phyloP scores from a whole-genome alignment of 495 filamentous ascomycete genomes.

The Aspergillus incahuasiensis region DNA sequence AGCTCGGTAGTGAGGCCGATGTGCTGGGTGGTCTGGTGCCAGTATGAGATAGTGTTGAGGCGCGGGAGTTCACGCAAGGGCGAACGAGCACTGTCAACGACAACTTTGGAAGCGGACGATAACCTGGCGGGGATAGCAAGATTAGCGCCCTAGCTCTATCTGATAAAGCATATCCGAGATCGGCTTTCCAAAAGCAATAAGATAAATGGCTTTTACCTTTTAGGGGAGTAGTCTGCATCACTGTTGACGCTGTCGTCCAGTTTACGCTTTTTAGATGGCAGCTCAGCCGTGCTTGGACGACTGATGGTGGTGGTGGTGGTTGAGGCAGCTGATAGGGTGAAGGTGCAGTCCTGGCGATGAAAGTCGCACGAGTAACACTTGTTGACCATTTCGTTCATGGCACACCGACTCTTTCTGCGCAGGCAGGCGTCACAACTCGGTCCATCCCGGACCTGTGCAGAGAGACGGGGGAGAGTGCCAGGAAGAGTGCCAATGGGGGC shows the following conservation, averaged over 20 bases:
- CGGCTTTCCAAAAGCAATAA: slow-evolving; percentile 9
- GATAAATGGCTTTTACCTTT: slow-evolving; percentile 37
- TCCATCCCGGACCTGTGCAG: slow-evolving; percentile 41
- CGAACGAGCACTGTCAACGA: slow-evolving; percentile 24
- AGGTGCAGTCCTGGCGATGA: slow-evolving; percentile 52
- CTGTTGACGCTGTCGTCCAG: slow-evolving; percentile 35
- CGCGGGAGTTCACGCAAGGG: slow-evolving; percentile 22
- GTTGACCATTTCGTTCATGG: slow-evolving; percentile 62
- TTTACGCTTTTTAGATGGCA: slow-evolving; percentile 70
- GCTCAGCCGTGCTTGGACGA: slow-evolving; percentile 39
- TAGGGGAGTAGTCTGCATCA: slow-evolving; percentile 31
- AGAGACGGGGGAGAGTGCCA: slow-evolving; percentile 24
- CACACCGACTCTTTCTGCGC: slow-evolving; percentile 81
- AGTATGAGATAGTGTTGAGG: slow-evolving; percentile 35
- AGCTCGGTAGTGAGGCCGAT: slow-evolving; percentile 52
- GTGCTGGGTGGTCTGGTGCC: slow-evolving; percentile 45
- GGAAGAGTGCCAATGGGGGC: slow-evolving; percentile 21
- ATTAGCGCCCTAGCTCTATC: slow-evolving; percentile 17
- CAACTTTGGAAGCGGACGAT: slow-evolving; percentile 26
- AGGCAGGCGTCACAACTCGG: slow-evolving; percentile 74
- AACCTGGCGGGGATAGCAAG: slow-evolving; percentile 19
- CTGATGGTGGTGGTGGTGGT: slow-evolving; percentile 6
- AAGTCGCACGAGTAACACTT: slow-evolving; percentile 52
- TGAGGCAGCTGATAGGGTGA: slow-evolving; percentile 27
- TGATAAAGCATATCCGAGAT: slow-evolving; percentile 20